Percentiles rank a stretch among this genome's conserved stretches.
phyloP scores from a whole-genome alignment of 208 protist species.

The Trypanosoma scelopori region DNA sequence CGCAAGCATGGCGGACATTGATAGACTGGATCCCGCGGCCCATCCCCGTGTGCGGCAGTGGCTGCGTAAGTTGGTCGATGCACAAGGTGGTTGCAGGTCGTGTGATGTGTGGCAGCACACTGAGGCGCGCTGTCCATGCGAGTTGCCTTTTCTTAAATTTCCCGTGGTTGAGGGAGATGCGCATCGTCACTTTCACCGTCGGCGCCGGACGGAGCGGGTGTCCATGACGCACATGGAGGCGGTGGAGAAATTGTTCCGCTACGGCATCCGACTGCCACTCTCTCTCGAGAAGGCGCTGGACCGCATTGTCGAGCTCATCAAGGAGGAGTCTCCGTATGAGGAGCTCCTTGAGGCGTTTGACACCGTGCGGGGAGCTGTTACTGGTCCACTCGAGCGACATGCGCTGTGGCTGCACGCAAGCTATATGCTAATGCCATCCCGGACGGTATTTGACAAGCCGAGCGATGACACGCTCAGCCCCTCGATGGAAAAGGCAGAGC shows the following conservation, averaged over 20 bases:
- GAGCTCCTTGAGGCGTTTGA: constrained; percentile 82
- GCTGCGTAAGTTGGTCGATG: constrained; percentile 52
- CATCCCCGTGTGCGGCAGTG: constrained; percentile 67
- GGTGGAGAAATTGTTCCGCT: constrained; percentile 55
- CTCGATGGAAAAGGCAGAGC: constrained; percentile 51
- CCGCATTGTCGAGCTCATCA: constrained; percentile 57
- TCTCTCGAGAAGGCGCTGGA: constrained; percentile 52
- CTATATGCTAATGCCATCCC: constrained; percentile 69
- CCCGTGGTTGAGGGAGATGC: constrained; percentile 9
- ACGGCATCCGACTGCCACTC: constrained; percentile 65
- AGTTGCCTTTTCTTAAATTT: constrained; percentile 53
- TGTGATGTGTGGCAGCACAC: constrained; percentile 83
- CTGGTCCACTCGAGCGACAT: constrained; percentile 74
- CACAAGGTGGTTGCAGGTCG: constrained; percentile 55
- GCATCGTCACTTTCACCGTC: constrained; percentile 8
- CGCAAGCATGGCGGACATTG: constrained; percentile 41
- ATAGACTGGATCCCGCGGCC: constrained; percentile 61
- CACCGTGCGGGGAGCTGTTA: constrained; percentile 72
- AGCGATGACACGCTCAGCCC: constrained; percentile 69
- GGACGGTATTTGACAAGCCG: constrained; percentile 80
- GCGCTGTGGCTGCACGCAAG: constrained; percentile 85
- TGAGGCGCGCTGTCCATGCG: constrained; percentile 70
- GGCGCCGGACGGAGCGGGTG: constrained; percentile 10
- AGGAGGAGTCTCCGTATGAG: constrained; percentile 64
- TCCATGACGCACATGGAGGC: constrained; percentile 57